Evolutionary conservation across 2,329 filamentous ascomycete genomes (phyloP), one percentile per base, ranked within the genome.

Genomic region (Cladophialophora chaetospira): DNA sequence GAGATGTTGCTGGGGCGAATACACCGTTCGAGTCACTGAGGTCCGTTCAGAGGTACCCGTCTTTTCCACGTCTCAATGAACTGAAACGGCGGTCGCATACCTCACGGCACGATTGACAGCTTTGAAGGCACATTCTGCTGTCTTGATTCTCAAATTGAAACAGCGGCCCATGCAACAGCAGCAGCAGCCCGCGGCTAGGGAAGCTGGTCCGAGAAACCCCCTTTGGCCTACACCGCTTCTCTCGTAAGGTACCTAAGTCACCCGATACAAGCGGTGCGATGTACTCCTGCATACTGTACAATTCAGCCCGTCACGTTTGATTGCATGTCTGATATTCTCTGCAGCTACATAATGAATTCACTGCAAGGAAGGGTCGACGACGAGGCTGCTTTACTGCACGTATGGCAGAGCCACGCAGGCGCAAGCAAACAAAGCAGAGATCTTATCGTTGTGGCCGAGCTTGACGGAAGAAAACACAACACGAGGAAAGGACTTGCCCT

Each of bases 151-250:
- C 33, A 13, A 42, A 21, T 51, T 47, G 31, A 38, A 43, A 19
- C 21, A 26, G 21, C 31, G 23, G 36, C n/a, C 25, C 51, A 15
- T 43, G 15, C n/a, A 47, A 38, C 31, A 52, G 54, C 47, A 55
- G 45, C 47, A 57, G 51, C 29, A 50, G 46, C 25, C 49, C 44
- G 45, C 28, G 31, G 28, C 43, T 33, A 46, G 50, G 48, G 29
- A 49, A 48, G 48, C 40, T n/a, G 21, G 53, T 48, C 40, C 29
- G 23, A 43, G 40, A 54, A 36, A 33, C 29, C 29, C n/a, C n/a
- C n/a, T n/a, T n/a, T n/a, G n/a, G 19, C 25, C 48, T 55, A 51
- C 58, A 61, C 58, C 58, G 58, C 58, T 55, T 51, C 53, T 61
- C 54, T 21, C 13, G 15, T 28, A 31, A 40, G 42, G 31, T 17